Evolutionary conservation across 345 rosid species (phyloP), one percentile per base, ranked within the genome.

Genomic region (Rubroshorea leprosula): DNA sequence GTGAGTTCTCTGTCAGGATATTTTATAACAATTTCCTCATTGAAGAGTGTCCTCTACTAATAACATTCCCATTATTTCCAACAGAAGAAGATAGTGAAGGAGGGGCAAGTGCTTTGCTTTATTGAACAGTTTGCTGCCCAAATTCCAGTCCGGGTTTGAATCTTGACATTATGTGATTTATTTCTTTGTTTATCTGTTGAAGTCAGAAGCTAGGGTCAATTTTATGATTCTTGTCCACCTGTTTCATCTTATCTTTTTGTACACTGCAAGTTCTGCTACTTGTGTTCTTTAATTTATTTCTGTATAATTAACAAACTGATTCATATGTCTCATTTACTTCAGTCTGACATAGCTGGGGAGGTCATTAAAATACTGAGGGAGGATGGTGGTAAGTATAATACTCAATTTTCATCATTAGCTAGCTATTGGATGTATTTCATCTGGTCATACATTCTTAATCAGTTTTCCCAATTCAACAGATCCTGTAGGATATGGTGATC

Each of bases 401-500:
- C 14, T 14, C 45, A 8, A 7, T 5, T 8, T 7, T 39, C 45
- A 4, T 7, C 16, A 14, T 39, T 39, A 7, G 12, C 8, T 2
- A 39, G 2, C 45, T 6, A 13, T 39, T 4, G 3, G 25, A 24
- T 27, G 13, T 17, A 5, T 27, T 17, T 26, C 17, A 16, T 6
- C 25, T 59, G 5, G 20, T 14, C 6, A 13, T 48, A 6, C 31
- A 27, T 59, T 58, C 25, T 12, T 25, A 57, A 6, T 15, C 18
- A 2, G 29, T 47, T 18, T 20, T 17, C 19, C 31, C 46, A 17
- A 26, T 15, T 38, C 11, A 64, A 65, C 93, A 92, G 98, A 89
- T 61, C 84, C 95, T 5, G 85, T 92, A 16, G 98, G 96, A 68
- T 86, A 84, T 47, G 83, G 84, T 10, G 98, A 92, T 71, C 80